Base-by-base conservation (phyloP, 441 rosid species). In the Erysimum pusillum region DNA sequence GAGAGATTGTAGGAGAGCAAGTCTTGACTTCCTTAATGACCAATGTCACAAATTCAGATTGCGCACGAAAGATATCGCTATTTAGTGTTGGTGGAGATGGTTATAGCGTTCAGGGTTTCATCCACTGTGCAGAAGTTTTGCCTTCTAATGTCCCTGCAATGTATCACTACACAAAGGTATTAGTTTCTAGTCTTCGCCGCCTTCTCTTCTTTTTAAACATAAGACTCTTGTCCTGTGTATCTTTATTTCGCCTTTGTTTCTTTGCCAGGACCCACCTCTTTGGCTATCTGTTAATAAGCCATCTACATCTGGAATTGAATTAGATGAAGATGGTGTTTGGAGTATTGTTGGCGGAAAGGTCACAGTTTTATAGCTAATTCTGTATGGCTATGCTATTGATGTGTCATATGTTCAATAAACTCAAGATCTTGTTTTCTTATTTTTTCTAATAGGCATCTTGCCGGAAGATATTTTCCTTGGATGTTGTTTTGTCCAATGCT, bases 291-390 rank as follows among this genome's bases (percentile, higher is more conserved):
- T 91, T 58, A 87, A 86, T 78, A 85, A 80, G 52, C 82, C 90
- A 12, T 83, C 92, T 22, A 76, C 87, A 58, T 80, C 85, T 35
- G 91, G 85, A 53, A 82, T 90, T 69, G 90, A 87, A 76, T 86
- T 81, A 82, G 95, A 80, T 36, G 74, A 64, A 39, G 90, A 87
- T 74, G 91, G 95, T 39, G 80, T 87, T 74, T 90, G 92, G 97
- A 25, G 77, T 80, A 89, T 93, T 25, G 80, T 93, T 60, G 92
- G 94, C 52, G 95, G 94, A 75, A 88, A 89, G 97, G 97, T 91
- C 22, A 75, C 85, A 73, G 35, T 76, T 60, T 44, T 86, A 89
- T 60, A 42, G 38, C 15, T 9, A 31, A 20, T 28, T 36, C 34
- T 71, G 12, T 18, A 45, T 66, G 53, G n/a, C n/a, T n/a, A n/a